These are phyloP conservation scores for Arabidopsis arenosa DNA, from an alignment of 345 rosid species.

Conservation along the genomic window DNA sequence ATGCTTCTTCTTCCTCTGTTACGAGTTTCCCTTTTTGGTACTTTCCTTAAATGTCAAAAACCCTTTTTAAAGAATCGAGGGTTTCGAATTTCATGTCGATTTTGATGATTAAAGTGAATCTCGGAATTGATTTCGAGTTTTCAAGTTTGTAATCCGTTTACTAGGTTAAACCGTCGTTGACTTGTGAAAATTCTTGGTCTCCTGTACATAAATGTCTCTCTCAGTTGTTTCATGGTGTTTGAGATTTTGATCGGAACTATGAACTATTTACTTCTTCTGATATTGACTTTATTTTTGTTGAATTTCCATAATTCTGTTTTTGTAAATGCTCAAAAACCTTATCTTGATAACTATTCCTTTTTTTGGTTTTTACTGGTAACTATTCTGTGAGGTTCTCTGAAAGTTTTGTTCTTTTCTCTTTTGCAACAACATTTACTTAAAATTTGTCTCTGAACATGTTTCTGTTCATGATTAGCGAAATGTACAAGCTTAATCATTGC, in stretches of 20 bases:
- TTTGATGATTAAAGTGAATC: not conserved
- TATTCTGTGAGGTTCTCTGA: not conserved
- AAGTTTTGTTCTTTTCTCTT: slow-evolving; percentile 5
- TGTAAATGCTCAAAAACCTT: slow-evolving; percentile 21
- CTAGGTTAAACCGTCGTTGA: slow-evolving; percentile 21
- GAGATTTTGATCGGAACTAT: not conserved
- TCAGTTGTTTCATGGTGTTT: not conserved
- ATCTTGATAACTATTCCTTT: not conserved
- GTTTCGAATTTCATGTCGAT: slow-evolving; percentile 7
- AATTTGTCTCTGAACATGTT: not conserved
- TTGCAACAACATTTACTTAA: not conserved
- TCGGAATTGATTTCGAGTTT: not conserved
- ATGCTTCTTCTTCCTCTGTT: slow-evolving; percentile 19
- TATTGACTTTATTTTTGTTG: not conserved
- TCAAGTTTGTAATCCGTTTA: not conserved
- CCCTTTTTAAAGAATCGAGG: not conserved
- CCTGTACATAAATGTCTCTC: not conserved
- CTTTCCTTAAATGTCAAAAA: slow-evolving; percentile 5
- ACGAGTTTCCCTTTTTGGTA: slow-evolving; percentile 12
- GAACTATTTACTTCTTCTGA: not conserved
- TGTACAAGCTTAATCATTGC: not conserved
- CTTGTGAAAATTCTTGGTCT: slow-evolving; percentile 39
- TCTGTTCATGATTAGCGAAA: not conserved
- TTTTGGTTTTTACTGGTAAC: not conserved
- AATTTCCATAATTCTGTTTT: slow-evolving; percentile 9